Percentiles rank a stretch among this genome's conserved stretches.
These are phyloP conservation scores for Rhododendron mucronatum DNA, from an alignment of 148 eudicot genomes.

Conservation along the genomic window DNA sequence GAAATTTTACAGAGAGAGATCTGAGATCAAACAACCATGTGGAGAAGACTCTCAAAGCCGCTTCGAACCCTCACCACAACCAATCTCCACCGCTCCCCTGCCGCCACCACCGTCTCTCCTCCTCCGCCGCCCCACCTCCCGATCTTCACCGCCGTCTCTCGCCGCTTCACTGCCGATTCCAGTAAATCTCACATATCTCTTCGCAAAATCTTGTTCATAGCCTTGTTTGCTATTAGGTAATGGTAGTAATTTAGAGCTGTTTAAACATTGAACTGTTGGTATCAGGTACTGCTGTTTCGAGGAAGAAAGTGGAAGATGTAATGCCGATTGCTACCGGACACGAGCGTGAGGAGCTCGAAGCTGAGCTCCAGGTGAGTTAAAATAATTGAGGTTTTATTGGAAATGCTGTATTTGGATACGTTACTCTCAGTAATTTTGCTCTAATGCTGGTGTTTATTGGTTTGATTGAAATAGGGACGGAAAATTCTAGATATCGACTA, in stretches of 20 bases:
- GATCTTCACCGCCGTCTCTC: conserved; percentile 23
- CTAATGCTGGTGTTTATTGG: not conserved
- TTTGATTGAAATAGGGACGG: conserved; percentile 49
- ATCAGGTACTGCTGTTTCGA: conserved; percentile 23
- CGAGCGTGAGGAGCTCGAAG: conserved; percentile 59
- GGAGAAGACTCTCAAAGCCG: conserved; percentile 42
- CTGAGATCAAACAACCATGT: conserved; percentile 43
- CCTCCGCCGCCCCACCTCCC: conserved; percentile 17
- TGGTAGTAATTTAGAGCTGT: conserved; percentile 5
- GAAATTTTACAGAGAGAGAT: conserved; percentile 6
- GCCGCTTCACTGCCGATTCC: conserved; percentile 40
- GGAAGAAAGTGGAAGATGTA: conserved; percentile 45
- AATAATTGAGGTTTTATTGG: not conserved
- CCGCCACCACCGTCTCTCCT: conserved; percentile 20
- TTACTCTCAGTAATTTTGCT: not conserved
- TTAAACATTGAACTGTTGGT: not conserved
- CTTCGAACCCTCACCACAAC: conserved; percentile 41
- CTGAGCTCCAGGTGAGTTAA: conserved; percentile 44
- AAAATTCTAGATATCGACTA: conserved; percentile 61
- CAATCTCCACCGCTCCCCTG: conserved; percentile 13
- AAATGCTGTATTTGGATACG: not conserved
- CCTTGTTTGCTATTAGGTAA: not conserved
- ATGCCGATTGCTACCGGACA: conserved; percentile 63
- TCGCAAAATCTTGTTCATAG: not conserved
- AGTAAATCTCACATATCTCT: conserved; percentile 26